Conservation (phyloP, 176 grass and related monocot species). For the Bothriochloa decipiens region DNA sequence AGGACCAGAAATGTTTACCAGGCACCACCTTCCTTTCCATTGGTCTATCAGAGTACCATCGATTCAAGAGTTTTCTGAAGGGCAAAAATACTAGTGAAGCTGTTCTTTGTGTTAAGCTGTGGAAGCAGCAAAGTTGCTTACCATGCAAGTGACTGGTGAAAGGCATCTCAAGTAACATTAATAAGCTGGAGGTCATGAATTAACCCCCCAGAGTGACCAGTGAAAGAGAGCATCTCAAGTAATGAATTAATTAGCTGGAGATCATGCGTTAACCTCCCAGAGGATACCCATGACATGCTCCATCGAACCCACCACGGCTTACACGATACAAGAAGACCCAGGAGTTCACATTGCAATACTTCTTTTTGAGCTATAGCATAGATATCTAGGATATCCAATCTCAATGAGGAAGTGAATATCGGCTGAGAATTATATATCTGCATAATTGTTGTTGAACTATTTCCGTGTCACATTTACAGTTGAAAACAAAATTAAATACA, state of each 20-base stretch:
- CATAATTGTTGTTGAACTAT: background rate
- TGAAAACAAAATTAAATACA: slow-evolving; percentile 10
- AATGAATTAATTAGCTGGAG: background rate
- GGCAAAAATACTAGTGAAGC: background rate
- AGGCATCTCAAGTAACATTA: no score
- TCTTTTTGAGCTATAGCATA: background rate
- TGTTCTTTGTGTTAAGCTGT: background rate
- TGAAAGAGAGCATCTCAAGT: slow-evolving; percentile 12
- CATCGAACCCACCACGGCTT: background rate
- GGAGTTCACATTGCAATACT: background rate
- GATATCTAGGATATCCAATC: background rate
- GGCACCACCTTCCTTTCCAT: background rate
- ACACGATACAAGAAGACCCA: background rate
- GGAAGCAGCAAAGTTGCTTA: background rate
- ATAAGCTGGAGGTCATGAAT: background rate
- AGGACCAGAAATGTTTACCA: background rate
- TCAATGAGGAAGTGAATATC: slow-evolving; percentile 3
- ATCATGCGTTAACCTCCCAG: background rate
- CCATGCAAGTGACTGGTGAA: background rate
- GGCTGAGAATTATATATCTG: background rate
- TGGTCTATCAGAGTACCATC: background rate
- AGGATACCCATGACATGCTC: background rate
- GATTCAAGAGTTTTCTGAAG: slow-evolving; percentile 1
- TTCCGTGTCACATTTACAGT: slow-evolving; percentile 9
- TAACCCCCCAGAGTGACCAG: background rate